A percentile compares a stretch with the other conserved stretches of the same genome.
Conservation (phyloP, 495 filamentous ascomycete species). For the Xylaria flabelliformis region DNA sequence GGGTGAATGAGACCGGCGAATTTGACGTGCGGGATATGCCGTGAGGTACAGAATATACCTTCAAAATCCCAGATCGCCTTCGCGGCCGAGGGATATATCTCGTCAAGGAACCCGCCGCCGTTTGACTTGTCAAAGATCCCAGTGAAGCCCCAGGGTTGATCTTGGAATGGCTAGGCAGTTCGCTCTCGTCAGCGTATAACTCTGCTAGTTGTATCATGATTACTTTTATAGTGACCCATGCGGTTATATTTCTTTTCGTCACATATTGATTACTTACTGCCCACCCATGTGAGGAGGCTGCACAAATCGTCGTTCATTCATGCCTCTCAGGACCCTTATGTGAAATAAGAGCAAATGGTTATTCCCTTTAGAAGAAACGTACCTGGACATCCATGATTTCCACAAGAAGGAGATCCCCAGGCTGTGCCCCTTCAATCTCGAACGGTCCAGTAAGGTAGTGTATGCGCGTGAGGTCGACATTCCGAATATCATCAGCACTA, state of each 20-base stretch:
- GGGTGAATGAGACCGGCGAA: conserved; percentile 95
- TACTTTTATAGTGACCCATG: not conserved
- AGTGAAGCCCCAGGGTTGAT: conserved; percentile 91
- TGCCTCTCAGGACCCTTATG: not conserved
- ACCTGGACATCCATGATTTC: conserved; percentile 94
- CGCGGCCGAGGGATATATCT: conserved; percentile 85
- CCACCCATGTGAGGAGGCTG: not conserved
- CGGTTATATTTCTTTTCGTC: not conserved
- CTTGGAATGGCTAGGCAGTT: conserved; percentile 65
- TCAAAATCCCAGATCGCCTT: conserved; percentile 99
- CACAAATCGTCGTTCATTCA: not conserved
- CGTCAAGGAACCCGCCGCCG: conserved; percentile 91
- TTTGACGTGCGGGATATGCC: conserved; percentile 88
- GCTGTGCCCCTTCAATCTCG: conserved; percentile 83
- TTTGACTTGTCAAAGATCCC: conserved; percentile 84
- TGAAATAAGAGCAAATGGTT: not conserved
- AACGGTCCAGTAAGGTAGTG: conserved; percentile 95
- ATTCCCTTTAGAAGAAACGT: not conserved
- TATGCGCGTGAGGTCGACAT: conserved; percentile 82
- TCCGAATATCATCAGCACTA: conserved; percentile 83
- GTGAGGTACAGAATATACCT: conserved; percentile 88
- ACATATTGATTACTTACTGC: not conserved
- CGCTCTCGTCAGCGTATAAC: conserved; percentile 7
- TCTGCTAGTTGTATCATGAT: not conserved
- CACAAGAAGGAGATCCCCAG: conserved; percentile 85